phyloP scores from a whole-genome alignment of 495 filamentous ascomycete species.

The Daldinia loculata region DNA sequence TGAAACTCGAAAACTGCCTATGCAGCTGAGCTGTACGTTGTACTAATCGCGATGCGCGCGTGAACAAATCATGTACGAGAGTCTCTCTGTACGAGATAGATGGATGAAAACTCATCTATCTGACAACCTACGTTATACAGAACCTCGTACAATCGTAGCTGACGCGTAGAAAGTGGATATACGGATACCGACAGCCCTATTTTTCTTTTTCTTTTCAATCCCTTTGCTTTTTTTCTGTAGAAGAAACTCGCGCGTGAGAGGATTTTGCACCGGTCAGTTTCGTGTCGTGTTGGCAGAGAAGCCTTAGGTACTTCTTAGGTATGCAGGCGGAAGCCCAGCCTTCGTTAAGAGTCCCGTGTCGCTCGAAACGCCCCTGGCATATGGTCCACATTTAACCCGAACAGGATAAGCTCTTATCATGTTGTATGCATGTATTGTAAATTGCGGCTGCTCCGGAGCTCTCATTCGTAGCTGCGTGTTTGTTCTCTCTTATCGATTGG shows the following conservation, averaged over 20 bases:
- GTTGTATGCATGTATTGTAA: constrained; percentile 35
- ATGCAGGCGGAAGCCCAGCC: background rate
- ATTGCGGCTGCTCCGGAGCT: constrained; percentile 41
- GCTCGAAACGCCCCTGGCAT: constrained; percentile 20
- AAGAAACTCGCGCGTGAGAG: background rate
- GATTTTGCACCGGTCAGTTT: constrained; percentile 30
- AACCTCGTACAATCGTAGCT: background rate
- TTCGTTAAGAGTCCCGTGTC: constrained; percentile 15
- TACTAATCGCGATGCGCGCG: constrained; percentile 1
- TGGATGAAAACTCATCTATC: background rate
- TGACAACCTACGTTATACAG: background rate
- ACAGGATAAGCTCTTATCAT: constrained; percentile 35
- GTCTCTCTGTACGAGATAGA: background rate
- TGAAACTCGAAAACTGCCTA: background rate
- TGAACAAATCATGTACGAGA: background rate
- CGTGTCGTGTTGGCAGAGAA: constrained; percentile 19
- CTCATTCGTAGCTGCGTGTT: constrained; percentile 14
- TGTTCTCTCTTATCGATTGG: constrained; percentile 27
- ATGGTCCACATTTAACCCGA: constrained; percentile 26
- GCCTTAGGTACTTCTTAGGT: too few species aligned
- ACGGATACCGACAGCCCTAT: background rate
- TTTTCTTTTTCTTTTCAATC: too few species aligned
- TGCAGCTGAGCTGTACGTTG: constrained; percentile 1
- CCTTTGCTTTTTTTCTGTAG: background rate
- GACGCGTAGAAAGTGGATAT: background rate